A percentile compares a stretch with the other conserved stretches of the same genome.
phyloP scores from a whole-genome alignment of 306 rosid species.

The Glycine soja region DNA sequence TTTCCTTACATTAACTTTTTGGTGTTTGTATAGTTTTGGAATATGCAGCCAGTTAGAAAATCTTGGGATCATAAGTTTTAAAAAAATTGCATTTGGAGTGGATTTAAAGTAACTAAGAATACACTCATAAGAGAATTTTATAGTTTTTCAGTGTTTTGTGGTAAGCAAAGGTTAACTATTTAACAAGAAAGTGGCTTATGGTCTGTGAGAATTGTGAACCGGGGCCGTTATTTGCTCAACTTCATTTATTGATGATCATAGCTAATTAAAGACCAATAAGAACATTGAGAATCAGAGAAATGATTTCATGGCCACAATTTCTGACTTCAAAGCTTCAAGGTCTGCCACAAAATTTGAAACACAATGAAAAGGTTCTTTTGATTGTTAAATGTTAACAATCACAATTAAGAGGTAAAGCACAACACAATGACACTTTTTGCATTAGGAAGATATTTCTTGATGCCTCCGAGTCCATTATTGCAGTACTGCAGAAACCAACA shows the following conservation, averaged over 20 bases:
- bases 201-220: not conserved
- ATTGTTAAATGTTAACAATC: not conserved
- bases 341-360: not conserved
- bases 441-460: not conserved
- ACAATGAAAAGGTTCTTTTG: not conserved
- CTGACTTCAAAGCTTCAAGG: not conserved
- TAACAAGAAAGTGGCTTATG: no score
- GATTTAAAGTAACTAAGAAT: slow-evolving; percentile 27
- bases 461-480: not conserved
- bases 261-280: not conserved
- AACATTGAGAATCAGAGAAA: not conserved
- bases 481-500: slow-evolving; percentile 7
- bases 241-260: not conserved
- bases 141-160: not conserved
- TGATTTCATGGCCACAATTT: not conserved
- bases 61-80: not conserved
- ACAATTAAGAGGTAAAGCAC: not conserved
- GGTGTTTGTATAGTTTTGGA: not conserved
- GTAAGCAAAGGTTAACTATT: not conserved
- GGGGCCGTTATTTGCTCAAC: not conserved
- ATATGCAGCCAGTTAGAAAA: slow-evolving; percentile 2
- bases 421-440: not conserved
- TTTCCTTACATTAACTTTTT: slow-evolving; percentile 31
- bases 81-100: not conserved
- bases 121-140: slow-evolving; percentile 9